Conservation (phyloP, 345 rosid species). For the Gossypium longicalyx region DNA sequence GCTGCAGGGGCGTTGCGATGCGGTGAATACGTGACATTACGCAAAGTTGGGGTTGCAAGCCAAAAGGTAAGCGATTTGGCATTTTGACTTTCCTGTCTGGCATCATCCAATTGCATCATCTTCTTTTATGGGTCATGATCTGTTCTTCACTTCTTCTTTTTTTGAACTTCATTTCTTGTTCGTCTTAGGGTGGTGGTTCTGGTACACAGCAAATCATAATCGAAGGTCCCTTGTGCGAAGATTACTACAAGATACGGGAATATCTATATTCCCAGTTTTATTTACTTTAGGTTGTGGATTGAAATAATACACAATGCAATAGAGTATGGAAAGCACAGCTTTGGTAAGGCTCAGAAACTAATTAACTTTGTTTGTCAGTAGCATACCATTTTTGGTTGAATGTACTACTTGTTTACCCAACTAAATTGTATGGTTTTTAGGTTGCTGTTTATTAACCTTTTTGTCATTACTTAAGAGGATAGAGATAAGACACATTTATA, state of each 20-base stretch:
- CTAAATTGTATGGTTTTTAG: neutral
- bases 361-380: neutral
- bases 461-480: neutral
- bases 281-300: conserved; percentile 40
- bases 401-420: neutral
- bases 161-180: neutral
- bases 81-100: neutral
- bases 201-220: conserved; percentile 84
- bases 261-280: conserved; percentile 86
- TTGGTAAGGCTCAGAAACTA: neutral
- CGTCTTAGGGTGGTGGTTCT: conserved; percentile 61
- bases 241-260: conserved; percentile 82
- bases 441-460: neutral
- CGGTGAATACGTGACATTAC: conserved; percentile 80
- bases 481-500: neutral
- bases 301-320: neutral
- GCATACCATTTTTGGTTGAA: neutral
- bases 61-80: conserved; percentile 58
- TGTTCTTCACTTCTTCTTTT: neutral
- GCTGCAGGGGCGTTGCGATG: conserved; percentile 90
- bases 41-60: conserved; percentile 68
- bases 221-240: conserved; percentile 94
- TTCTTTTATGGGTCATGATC: neutral
- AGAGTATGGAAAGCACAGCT: neutral
- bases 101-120: neutral